phyloP scores from a whole-genome alignment of 1,284 basidiomycete species.

The Apiotrichum gamsii region DNA sequence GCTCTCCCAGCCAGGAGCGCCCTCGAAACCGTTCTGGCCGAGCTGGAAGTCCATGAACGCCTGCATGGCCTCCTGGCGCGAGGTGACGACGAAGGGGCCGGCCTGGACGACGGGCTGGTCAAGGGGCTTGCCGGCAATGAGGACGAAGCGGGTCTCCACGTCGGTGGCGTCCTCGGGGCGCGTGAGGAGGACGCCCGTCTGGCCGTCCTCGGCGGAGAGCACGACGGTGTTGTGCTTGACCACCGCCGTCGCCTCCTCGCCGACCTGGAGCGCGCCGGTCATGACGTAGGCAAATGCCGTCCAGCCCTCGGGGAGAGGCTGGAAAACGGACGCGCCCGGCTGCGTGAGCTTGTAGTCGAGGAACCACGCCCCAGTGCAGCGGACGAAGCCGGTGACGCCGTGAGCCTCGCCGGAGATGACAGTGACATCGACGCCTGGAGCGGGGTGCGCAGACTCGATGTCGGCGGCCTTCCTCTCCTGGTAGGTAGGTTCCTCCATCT shows the following conservation, averaged over 20 bases:
- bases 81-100: slow-evolving; percentile 65
- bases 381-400: slow-evolving; percentile 75
- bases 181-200: slow-evolving; percentile 44
- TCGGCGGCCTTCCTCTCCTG: slow-evolving; percentile 48
- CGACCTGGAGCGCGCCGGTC: slow-evolving; percentile 55
- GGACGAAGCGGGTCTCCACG: slow-evolving; percentile 63
- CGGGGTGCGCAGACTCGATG: slow-evolving; percentile 60
- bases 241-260: slow-evolving; percentile 50
- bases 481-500: slow-evolving; percentile 61
- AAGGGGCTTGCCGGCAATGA: slow-evolving; percentile 84
- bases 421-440: slow-evolving; percentile 67
- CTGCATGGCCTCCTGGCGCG: slow-evolving; percentile 68
- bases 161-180: slow-evolving; percentile 51
- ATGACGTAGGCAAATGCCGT: slow-evolving; percentile 74
- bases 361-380: slow-evolving; percentile 86
- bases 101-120: slow-evolving; percentile 72
- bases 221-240: slow-evolving; percentile 69
- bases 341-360: slow-evolving; percentile 71
- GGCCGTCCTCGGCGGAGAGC: slow-evolving; percentile 38
- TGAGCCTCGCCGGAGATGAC: slow-evolving; percentile 85
- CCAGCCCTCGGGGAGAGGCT: slow-evolving; percentile 77
- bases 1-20: slow-evolving; percentile 78
- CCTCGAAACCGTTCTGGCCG: slow-evolving; percentile 83
- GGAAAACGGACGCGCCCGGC: slow-evolving; percentile 66
- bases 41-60: slow-evolving; percentile 76